A percentile compares a stretch with the other conserved stretches of the same genome.
These are phyloP conservation scores for Phascolomyces articulosus DNA, from an alignment of 371 early-diverging fungal species.

Conservation along the genomic window DNA sequence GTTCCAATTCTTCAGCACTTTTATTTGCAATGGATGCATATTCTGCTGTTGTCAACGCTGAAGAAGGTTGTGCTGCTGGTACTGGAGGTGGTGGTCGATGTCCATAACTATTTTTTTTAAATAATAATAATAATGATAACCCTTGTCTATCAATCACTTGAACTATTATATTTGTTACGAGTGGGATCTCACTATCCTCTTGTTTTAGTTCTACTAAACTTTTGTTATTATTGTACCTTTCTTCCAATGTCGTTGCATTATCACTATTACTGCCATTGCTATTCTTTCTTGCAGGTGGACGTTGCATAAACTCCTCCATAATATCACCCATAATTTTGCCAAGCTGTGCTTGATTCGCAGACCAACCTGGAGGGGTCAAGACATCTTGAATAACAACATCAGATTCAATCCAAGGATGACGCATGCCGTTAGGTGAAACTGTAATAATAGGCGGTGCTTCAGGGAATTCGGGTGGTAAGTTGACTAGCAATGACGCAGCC, in stretches of 20 bases:
- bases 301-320: constrained; percentile 44
- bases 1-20: constrained; percentile 53
- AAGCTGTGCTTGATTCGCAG: constrained; percentile 33
- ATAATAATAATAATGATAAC: too few species aligned
- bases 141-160: not conserved
- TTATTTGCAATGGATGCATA: constrained; percentile 24
- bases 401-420: constrained; percentile 61
- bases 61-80: constrained; percentile 22
- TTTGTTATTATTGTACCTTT: constrained; percentile 15
- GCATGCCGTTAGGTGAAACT: constrained; percentile 53
- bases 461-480: constrained; percentile 54
- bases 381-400: constrained; percentile 50
- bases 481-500: constrained; percentile 35
- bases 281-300: constrained; percentile 39
- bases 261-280: constrained; percentile 11
- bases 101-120: constrained; percentile 35
- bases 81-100: constrained; percentile 50
- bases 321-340: constrained; percentile 59
- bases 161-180: too few species aligned
- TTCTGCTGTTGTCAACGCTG: constrained; percentile 17
- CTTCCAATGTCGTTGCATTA: constrained; percentile 19
- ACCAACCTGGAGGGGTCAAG: constrained; percentile 23
- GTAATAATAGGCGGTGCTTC: constrained; percentile 64
- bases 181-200: not conserved
- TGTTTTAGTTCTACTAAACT: not conserved